phyloP scores from a whole-genome alignment of 1,139 yeast species.

The Candida tropicalis region DNA sequence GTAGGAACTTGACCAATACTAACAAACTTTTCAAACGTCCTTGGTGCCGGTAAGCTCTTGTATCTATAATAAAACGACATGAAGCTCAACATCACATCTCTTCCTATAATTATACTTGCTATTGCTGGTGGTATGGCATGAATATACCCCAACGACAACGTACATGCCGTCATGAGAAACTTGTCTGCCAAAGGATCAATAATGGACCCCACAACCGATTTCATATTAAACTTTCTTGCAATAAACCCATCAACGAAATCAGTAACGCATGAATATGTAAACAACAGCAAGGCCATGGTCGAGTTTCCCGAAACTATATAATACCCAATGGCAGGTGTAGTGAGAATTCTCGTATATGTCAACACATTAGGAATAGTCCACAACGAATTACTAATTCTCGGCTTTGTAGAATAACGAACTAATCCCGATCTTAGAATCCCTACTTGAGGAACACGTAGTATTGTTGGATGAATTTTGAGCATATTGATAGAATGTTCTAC shows the following conservation, averaged over 20 bases:
- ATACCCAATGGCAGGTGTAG: conserved; percentile 86
- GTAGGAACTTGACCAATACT: conserved; percentile 59
- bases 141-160: conserved; percentile 71
- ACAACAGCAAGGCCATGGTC: conserved; percentile 66
- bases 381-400: conserved; percentile 8
- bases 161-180: conserved; percentile 82
- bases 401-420: conserved; percentile 3
- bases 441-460: background rate
- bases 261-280: conserved; percentile 84
- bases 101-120: conserved; percentile 77
- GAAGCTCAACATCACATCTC: conserved; percentile 78
- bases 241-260: conserved; percentile 91
- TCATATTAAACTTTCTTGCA: conserved; percentile 78
- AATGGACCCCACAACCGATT: conserved; percentile 85
- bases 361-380: conserved; percentile 79
- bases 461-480: conserved; percentile 7
- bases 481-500: conserved; percentile 2
- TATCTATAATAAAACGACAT: conserved; percentile 77
- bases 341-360: conserved; percentile 73
- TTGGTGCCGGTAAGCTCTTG: conserved; percentile 73
- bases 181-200: conserved; percentile 97
- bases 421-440: conserved; percentile 3
- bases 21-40: conserved; percentile 68
- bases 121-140: conserved; percentile 69
- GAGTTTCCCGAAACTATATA: conserved; percentile 65